Evolutionary conservation across 768 basidiomycete species (phyloP), one percentile per base, ranked within the genome.

Genomic region (Royoungia palumana): DNA sequence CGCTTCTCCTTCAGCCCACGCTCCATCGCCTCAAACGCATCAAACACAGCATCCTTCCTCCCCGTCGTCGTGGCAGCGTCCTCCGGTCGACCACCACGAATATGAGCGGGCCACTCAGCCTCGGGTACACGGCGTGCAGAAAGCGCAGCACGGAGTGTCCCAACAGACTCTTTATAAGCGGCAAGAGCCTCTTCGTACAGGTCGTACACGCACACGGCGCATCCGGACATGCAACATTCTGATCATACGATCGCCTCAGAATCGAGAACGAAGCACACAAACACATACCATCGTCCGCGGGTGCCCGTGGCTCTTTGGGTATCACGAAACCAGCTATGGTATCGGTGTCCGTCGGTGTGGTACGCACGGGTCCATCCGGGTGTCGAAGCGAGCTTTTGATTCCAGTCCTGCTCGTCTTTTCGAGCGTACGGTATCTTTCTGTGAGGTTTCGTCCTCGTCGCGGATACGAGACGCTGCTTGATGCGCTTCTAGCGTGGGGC

Each of bases 201-300:
- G 57, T 92, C 90, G 68, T 94, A 89, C 8, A 94, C 87, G 65
- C 93, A 94, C n/a, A 94, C 69, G 0, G 91, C 88, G 61, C 93
- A 95, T 25, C 89, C 89, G 3, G 90, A 92, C 92, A 94, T 94
- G 72, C 92, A 95, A 66, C 92, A 94, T 67, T 93, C 92, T 93
- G 6, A 14, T 3, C 12, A 2, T 13, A 30, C 30, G 30, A 13
- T 30, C 30, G 1, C 3, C 1, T 30, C 30, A 30, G 30, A 30
- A 13, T 13, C 30, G 30, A 30, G 12, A 30, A 3, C 12, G 30
- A 30, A 12, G 14, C 30, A 30, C 30, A 6, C 3, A 2, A 30
- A 13, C 30, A 30, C 77, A 21, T 53, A 85, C 87, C 87, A 62
- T 90, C 87, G 40, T 81, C 72, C 45, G 73, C 76, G 3, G 87